phyloP scores from a whole-genome alignment of 2,329 filamentous ascomycete species.

The Ilyonectria destructans region DNA sequence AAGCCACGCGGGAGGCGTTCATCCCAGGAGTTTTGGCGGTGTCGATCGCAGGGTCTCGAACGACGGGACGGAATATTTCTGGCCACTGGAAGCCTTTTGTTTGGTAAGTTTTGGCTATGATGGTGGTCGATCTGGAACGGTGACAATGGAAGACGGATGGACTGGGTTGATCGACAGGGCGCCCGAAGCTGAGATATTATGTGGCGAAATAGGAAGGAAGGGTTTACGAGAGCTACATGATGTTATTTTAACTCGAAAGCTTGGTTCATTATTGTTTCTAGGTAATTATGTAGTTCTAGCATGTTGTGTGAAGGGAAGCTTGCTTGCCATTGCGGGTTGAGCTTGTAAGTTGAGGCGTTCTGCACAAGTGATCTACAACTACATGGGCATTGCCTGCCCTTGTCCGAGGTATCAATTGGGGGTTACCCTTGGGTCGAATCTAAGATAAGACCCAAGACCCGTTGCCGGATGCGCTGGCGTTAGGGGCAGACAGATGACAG shows the following conservation, averaged over 20 bases:
- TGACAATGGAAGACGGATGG: slow-evolving; percentile 8
- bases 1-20: slow-evolving; percentile 16
- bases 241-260: neutral
- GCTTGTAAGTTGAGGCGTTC: neutral
- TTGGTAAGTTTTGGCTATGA: neutral
- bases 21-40: neutral
- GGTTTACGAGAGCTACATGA: neutral
- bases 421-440: neutral
- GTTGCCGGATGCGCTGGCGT: neutral
- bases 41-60: slow-evolving; percentile 7
- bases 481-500: neutral
- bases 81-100: neutral
- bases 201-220: neutral
- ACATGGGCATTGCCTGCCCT: neutral
- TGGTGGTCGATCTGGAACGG: neutral
- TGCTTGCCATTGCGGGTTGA: neutral
- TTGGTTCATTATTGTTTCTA: neutral
- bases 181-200: slow-evolving; percentile 5
- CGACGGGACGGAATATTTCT: neutral
- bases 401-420: neutral
- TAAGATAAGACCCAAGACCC: neutral
- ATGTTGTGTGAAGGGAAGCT: neutral
- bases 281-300: neutral
- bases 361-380: neutral
- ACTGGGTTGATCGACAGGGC: slow-evolving; percentile 26